Evolutionary conservation across 2,329 filamentous ascomycete genomes (phyloP), one percentile per base, ranked within the genome.

Genomic region (Aspergillus fructus): DNA sequence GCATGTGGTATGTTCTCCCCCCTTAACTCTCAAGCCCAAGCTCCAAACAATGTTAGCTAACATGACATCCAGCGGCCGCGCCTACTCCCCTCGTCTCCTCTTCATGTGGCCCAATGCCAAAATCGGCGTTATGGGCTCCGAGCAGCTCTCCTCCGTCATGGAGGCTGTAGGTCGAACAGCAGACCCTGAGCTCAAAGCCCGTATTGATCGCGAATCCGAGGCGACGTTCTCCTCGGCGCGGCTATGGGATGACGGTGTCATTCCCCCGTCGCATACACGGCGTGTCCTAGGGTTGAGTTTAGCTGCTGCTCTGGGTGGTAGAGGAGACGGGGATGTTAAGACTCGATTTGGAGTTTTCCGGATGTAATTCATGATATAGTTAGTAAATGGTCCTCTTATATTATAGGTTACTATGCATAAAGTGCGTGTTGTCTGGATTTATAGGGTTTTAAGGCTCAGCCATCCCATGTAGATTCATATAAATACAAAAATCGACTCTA

Each of bases 61-160:
- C 15, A 40, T n/a, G 39, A 47, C 58, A n/a, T 15, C 33, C 23
- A 84, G 91, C 71, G 94, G 94, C 21, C 85, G 94, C 50, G 93
- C 94, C 2, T 99, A 97, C 75, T 86, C 85, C n/a, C 93, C 93
- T 0, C 82, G 92, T 12, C 91, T 97, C 74, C 76, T 97, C 59
- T 97, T 91, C 87, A 96, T 93, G 82, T 99, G 94, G 94, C 94
- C 94, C 41, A 96, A 96, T 66, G 92, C 94, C n/a, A 89, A 90
- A 70, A 91, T 96, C 51, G 91, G 90, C 33, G 93, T 99, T 66
- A 99, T 99, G 94, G 94, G 94, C 19, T 84, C 89, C 41, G 93
- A 97, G 76, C 93, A 97, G 79, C 81, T 99, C 37, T 88, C 89
- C 7, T 85, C 89, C 4, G 94, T 99, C 60, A 97, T 99, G 94